Conservation (phyloP, 2,329 filamentous ascomycete genomes). For the Amauroascus niger region DNA sequence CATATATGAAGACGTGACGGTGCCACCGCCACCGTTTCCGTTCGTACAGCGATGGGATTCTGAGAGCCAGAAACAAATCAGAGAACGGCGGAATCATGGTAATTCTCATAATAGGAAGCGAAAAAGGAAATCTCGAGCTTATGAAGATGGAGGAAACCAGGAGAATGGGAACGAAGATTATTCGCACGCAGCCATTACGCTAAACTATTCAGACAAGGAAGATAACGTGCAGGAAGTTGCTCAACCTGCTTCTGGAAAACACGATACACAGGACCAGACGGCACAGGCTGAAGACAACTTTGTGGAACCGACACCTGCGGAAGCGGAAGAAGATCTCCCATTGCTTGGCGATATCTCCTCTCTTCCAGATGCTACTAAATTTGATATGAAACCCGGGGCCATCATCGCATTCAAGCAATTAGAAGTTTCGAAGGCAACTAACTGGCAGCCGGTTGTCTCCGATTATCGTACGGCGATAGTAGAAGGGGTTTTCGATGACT, state of each 20-base stretch:
- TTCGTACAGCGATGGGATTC: conserved; percentile 84
- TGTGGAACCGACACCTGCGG: not conserved
- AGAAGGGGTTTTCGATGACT: conserved; percentile 46
- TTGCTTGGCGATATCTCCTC: conserved; percentile 52
- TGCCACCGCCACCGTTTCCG: conserved; percentile 75
- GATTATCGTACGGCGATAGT: conserved; percentile 58
- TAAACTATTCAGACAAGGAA: conserved; percentile 12
- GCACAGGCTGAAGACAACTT: not conserved
- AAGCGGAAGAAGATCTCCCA: conserved; percentile 41
- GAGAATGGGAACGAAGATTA: not conserved
- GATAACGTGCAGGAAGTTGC: not conserved
- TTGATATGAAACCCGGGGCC: conserved; percentile 29
- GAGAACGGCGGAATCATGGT: conserved; percentile 27
- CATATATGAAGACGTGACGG: conserved; percentile 54
- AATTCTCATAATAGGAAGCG: conserved; percentile 33
- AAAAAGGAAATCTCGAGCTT: conserved; percentile 43
- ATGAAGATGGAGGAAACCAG: conserved; percentile 21
- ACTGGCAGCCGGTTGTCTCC: conserved; percentile 40
- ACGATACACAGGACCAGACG: not conserved
- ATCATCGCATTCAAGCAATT: conserved; percentile 41
- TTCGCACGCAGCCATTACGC: conserved; percentile 3
- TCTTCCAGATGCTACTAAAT: conserved; percentile 41
- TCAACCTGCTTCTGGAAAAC: not conserved
- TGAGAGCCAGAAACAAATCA: conserved; percentile 50
- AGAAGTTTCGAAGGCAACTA: conserved; percentile 39